phyloP scores from a whole-genome alignment of 768 basidiomycete genomes.

The Russula dissimulans region DNA sequence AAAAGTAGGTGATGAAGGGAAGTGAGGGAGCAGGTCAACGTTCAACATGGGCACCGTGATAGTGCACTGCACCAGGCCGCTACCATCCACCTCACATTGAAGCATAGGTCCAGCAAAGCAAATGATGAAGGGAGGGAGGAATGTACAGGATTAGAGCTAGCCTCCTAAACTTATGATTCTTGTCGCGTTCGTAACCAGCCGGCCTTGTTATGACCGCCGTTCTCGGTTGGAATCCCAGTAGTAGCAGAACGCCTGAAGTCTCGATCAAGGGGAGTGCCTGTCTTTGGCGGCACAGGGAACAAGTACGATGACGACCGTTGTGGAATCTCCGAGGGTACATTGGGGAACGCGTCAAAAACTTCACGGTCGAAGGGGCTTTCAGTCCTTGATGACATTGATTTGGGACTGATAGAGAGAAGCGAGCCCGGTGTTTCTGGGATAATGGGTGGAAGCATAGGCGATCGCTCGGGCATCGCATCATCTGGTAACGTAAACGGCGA shows the following conservation, averaged over 20 bases:
- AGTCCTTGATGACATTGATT: conserved; percentile 29
- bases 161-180: background rate
- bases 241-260: conserved; percentile 8
- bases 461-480: conserved; percentile 12
- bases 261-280: background rate
- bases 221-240: background rate
- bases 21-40: background rate
- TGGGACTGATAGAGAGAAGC: conserved; percentile 33
- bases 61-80: background rate
- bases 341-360: conserved; percentile 64
- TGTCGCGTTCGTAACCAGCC: conserved; percentile 4
- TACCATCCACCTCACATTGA: background rate
- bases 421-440: conserved; percentile 22
- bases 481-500: background rate
- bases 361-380: conserved; percentile 45
- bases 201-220: background rate
- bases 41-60: background rate
- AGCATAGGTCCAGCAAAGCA: background rate
- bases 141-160: background rate
- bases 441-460: conserved; percentile 20
- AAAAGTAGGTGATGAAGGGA: background rate
- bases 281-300: conserved; percentile 7
- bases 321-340: conserved; percentile 44
- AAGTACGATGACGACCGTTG: conserved; percentile 8
- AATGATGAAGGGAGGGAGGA: background rate